Conservation (phyloP, 1,284 basidiomycete species). For the Ustilago xerochloae region DNA sequence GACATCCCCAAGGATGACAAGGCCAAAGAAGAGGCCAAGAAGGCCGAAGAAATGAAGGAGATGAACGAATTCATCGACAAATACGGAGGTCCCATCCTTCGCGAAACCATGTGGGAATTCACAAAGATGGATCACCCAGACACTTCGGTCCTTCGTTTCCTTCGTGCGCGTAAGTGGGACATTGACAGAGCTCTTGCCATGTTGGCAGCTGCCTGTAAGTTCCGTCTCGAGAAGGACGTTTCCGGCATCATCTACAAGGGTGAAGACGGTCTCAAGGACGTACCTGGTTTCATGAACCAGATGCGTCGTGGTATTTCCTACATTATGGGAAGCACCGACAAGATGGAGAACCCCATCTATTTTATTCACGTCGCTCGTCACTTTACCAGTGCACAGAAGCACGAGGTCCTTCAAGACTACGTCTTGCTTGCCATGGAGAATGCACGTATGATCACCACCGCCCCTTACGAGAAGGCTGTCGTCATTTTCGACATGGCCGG, state of each 20-base stretch:
- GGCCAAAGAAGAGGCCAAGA: conserved; percentile 65
- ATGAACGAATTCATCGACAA: conserved; percentile 64
- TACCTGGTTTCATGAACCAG: conserved; percentile 68
- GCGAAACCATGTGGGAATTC: conserved; percentile 60
- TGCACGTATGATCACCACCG: conserved; percentile 61
- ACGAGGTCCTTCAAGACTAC: conserved; percentile 66
- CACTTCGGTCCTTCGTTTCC: conserved; percentile 64
- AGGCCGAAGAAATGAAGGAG: conserved; percentile 57
- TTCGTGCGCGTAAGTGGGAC: conserved; percentile 68
- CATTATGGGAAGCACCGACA: conserved; percentile 65
- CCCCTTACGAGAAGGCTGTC: conserved; percentile 65
- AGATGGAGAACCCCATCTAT: conserved; percentile 66
- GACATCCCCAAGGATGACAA: conserved; percentile 65
- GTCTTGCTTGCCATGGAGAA: conserved; percentile 67
- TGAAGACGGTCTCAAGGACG: conserved; percentile 66
- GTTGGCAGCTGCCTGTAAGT: conserved; percentile 66
- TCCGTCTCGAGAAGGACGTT: conserved; percentile 67
- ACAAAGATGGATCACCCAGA: conserved; percentile 65
- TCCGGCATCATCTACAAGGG: conserved; percentile 64
- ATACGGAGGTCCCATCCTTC: conserved; percentile 65
- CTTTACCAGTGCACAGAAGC: conserved; percentile 66
- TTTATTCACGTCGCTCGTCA: conserved; percentile 68
- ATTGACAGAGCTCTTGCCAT: conserved; percentile 67
- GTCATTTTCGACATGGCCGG: conserved; percentile 67
- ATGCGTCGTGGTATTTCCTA: conserved; percentile 68